Evolutionary conservation across 2,329 filamentous ascomycete genomes (phyloP).

Genomic region (Aspergillus awamori): DNA sequence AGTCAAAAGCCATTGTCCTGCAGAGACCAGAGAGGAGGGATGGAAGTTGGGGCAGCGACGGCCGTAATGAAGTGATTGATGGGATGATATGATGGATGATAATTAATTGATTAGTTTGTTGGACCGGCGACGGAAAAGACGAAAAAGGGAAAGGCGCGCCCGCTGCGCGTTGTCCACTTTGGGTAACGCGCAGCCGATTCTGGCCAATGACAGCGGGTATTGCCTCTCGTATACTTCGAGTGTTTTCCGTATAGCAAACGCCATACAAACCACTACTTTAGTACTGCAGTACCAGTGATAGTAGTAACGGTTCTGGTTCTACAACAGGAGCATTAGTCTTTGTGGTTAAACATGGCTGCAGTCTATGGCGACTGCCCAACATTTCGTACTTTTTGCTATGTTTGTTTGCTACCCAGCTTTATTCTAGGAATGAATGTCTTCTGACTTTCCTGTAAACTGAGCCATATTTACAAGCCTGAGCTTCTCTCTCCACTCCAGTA

Average conservation of each 20-base stretch:
- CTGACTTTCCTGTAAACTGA: too few species aligned
- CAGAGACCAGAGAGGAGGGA: not conserved
- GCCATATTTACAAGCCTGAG: too few species aligned
- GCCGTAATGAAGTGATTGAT: conserved; percentile 6
- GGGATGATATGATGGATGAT: not conserved
- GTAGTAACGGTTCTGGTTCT: too few species aligned
- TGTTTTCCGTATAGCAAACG: not conserved
- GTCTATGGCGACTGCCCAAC: too few species aligned
- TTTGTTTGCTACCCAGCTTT: too few species aligned
- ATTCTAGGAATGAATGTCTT: too few species aligned
- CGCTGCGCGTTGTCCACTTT: conserved; percentile 1
- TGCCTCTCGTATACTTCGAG: not conserved
- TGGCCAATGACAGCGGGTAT: not conserved
- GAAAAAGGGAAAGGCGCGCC: conserved; percentile 7
- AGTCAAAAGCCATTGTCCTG: conserved; percentile 24
- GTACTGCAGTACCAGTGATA: too few species aligned
- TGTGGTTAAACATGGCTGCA: too few species aligned
- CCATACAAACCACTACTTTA: too few species aligned
- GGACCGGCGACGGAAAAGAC: conserved; percentile 3
- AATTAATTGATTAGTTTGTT: not conserved
- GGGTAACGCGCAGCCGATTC: not conserved
- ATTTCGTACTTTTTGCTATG: too few species aligned
- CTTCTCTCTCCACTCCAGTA: too few species aligned
- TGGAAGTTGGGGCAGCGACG: not conserved
- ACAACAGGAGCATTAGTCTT: too few species aligned